These are phyloP conservation scores for Yamadazyma taylorii DNA, from an alignment of 1,139 yeast genomes.

Conservation along the genomic window DNA sequence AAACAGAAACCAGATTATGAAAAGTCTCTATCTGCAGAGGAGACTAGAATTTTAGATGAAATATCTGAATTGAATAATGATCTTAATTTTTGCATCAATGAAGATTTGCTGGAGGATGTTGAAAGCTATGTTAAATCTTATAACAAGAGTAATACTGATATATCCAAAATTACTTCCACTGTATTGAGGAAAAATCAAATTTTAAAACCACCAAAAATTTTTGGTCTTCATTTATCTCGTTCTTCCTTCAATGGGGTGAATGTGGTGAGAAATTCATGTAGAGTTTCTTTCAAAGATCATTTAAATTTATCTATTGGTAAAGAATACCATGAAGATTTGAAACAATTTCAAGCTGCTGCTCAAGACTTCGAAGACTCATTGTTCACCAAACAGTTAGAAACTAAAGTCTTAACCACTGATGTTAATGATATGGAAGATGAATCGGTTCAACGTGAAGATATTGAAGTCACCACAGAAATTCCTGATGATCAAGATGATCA, in stretches of 20 bases:
- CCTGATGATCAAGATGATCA: conserved; percentile 30
- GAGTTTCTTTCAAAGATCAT: conserved; percentile 62
- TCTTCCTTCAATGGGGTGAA: conserved; percentile 74
- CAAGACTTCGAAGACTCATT: conserved; percentile 13
- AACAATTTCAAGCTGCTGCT: conserved; percentile 32
- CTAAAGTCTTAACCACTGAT: conserved; percentile 42
- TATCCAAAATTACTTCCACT: conserved; percentile 54
- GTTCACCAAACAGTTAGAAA: conserved; percentile 9
- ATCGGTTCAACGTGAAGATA: conserved; percentile 41
- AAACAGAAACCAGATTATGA: conserved; percentile 5
- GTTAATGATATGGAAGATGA: conserved; percentile 48
- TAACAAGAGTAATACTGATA: conserved; percentile 41
- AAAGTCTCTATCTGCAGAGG: conserved; percentile 12
- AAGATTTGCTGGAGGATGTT: conserved; percentile 50
- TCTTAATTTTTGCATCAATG: conserved; percentile 52
- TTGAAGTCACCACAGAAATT: conserved; percentile 29
- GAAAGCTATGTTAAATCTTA: conserved; percentile 49
- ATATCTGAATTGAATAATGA: conserved; percentile 32
- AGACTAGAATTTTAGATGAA: conserved; percentile 21
- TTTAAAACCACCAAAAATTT: conserved; percentile 64
- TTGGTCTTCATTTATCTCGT: conserved; percentile 79
- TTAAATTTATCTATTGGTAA: conserved; percentile 53
- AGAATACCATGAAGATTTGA: conserved; percentile 39
- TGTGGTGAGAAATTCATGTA: conserved; percentile 74
- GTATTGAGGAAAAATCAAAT: conserved; percentile 66